Evolutionary conservation across 1,284 basidiomycete genomes (phyloP), one percentile per base, ranked within the genome.

Genomic region (Cronartium quercuum): DNA sequence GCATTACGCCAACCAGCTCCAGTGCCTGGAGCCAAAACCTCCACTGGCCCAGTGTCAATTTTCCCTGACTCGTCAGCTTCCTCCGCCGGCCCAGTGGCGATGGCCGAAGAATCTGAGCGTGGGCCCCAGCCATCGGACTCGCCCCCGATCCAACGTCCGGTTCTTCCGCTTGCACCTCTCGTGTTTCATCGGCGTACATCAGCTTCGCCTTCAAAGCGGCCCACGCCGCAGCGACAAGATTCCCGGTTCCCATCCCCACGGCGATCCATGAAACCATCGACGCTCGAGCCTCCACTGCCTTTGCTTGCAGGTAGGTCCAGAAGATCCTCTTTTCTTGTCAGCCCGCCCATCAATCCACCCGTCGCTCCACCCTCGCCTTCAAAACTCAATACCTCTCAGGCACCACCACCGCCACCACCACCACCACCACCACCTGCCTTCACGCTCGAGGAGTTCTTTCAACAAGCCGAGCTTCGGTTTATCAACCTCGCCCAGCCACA

Each of bases 381-480:
- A 21, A 13, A 44, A 12, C 42, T 61, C 44, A 51, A 58, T 21
- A 13, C 44, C 15, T 42, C 60, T 34, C 51, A 57, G 2, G 29
- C 37, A 34, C 40, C 58, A 5, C 44, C 47, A 18, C 15, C 18
- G 38, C 24, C 42, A 12, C 62, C 42, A n/a, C 29, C 35, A 34
- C 44, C 63, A 24, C 34, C 63, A 29, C 37, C 70, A 10, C 44
- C 35, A 15, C 18, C 37, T 51, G 40, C 47, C 21, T 66, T 74
- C 21, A 74, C 24, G 29, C 64, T 74, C 35, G 55, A 66, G 13
- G 63, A 74, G 55, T 74, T 74, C 34, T 74, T 74, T 57, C 63
- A 74, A 47, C 70, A 74, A 57, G 70, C 70, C 15, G 70, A 74
- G 57, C 63, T 74, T 40, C 47, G 63, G 5, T 74, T 74, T 47